Conservation (phyloP, 2,329 filamentous ascomycete genomes). For the Colletotrichum kahawae region DNA sequence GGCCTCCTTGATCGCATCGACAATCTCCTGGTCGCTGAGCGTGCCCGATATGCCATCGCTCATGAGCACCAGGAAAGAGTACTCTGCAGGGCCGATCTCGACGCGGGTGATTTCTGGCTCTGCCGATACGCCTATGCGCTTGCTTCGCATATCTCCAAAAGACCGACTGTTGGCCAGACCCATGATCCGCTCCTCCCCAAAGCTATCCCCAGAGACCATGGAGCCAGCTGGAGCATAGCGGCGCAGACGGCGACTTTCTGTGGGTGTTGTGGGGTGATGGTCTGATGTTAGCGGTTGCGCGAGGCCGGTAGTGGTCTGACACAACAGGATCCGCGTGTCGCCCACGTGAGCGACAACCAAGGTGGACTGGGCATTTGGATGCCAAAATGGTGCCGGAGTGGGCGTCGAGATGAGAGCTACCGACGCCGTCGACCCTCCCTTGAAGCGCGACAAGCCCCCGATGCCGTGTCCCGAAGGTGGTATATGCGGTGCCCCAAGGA, state of each 20-base stretch:
- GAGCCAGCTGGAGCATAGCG: constrained; percentile 77
- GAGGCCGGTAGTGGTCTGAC: constrained; percentile 81
- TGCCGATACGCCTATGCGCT: constrained; percentile 91
- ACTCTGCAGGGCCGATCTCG: constrained; percentile 83
- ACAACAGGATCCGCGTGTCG: constrained; percentile 89
- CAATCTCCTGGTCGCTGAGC: constrained; percentile 90
- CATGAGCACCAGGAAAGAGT: constrained; percentile 86
- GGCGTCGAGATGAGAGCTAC: constrained; percentile 91
- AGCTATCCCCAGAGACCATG: constrained; percentile 88
- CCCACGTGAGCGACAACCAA: constrained; percentile 90
- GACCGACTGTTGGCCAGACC: constrained; percentile 92
- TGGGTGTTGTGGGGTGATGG: constrained; percentile 88
- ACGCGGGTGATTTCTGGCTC: constrained; percentile 87
- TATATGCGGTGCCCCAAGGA: constrained; percentile 68
- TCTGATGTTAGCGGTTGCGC: constrained; percentile 85
- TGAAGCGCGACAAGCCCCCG: constrained; percentile 79
- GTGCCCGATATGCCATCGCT: constrained; percentile 89
- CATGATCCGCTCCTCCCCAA: constrained; percentile 94
- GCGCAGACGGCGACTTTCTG: constrained; percentile 81
- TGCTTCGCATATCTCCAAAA: constrained; percentile 91
- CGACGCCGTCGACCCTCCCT: constrained; percentile 91
- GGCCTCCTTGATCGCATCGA: constrained; percentile 94
- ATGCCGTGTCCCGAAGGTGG: constrained; percentile 66
- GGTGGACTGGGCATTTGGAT: constrained; percentile 83
- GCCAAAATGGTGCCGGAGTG: constrained; percentile 92